phyloP scores from a whole-genome alignment of 441 rosid genomes.

The Biscutella laevigata region DNA sequence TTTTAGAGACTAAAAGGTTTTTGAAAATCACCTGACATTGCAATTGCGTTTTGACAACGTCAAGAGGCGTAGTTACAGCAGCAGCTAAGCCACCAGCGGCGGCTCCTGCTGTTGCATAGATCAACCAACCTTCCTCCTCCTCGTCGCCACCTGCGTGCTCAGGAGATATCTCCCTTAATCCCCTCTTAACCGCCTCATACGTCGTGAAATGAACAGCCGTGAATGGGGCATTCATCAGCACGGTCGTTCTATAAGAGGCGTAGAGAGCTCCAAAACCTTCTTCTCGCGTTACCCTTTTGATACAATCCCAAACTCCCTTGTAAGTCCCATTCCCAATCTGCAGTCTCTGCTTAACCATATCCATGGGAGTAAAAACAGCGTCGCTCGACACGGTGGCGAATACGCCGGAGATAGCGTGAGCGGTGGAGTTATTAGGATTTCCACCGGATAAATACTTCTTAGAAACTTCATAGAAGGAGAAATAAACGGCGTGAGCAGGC shows the following conservation, averaged over 20 bases:
- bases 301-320: constrained; percentile 42
- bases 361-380: constrained; percentile 78
- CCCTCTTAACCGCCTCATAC: constrained; percentile 44
- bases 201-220: constrained; percentile 60
- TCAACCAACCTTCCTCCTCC: constrained; percentile 37
- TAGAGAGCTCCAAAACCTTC: constrained; percentile 55
- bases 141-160: constrained; percentile 30
- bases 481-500: constrained; percentile 87
- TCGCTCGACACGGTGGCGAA: constrained; percentile 43
- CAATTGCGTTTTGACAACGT: constrained; percentile 58
- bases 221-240: constrained; percentile 32
- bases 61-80: constrained; percentile 47
- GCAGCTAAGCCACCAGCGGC: constrained; percentile 51
- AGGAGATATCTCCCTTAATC: constrained; percentile 39
- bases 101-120: constrained; percentile 58
- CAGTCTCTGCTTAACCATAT: constrained; percentile 50
- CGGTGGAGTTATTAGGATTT: constrained; percentile 51
- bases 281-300: constrained; percentile 37
- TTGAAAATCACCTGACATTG: constrained; percentile 57
- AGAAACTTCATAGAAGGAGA: constrained; percentile 63
- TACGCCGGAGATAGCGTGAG: constrained; percentile 73
- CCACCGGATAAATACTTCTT: constrained; percentile 56
- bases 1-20: background rate
- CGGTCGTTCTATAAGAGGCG: constrained; percentile 54
- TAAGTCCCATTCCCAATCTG: constrained; percentile 46